Evolutionary conservation across 495 filamentous ascomycete species (phyloP).

Genomic region (Oleoguttula mirabilis): DNA sequence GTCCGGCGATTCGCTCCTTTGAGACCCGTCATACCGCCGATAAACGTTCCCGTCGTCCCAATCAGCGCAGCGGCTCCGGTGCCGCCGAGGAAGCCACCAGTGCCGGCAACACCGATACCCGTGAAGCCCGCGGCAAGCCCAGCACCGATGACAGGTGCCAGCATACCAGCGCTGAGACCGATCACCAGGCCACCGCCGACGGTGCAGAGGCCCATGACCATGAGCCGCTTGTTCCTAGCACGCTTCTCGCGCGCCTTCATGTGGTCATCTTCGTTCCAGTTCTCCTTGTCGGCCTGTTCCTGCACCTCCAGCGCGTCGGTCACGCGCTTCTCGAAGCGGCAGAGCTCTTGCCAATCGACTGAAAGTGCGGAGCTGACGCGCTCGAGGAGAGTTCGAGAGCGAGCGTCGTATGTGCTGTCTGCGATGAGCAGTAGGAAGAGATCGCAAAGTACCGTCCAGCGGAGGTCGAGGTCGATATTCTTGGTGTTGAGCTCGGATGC

Average conservation of each 20-base stretch:
- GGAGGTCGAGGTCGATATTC: conserved; percentile 88
- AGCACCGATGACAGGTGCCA: conserved; percentile 89
- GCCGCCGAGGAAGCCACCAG: conserved; percentile 77
- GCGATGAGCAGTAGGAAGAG: conserved; percentile 88
- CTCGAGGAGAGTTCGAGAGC: conserved; percentile 78
- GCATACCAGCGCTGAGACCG: conserved; percentile 79
- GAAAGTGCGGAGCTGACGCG: conserved; percentile 65
- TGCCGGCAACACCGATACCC: conserved; percentile 85
- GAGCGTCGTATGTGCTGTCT: conserved; percentile 86
- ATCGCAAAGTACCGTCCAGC: conserved; percentile 96
- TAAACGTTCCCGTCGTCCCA: conserved; percentile 76
- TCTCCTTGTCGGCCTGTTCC: conserved; percentile 80
- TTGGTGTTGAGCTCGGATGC: conserved; percentile 70
- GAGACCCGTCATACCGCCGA: conserved; percentile 72
- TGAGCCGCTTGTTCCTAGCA: conserved; percentile 66
- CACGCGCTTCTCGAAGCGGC: conserved; percentile 92
- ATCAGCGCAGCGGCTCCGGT: conserved; percentile 88
- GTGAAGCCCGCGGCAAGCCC: conserved; percentile 92
- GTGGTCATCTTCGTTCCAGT: conserved; percentile 93
- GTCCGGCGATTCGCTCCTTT: conserved; percentile 75
- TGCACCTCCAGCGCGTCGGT: conserved; percentile 98
- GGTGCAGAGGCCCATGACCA: conserved; percentile 94
- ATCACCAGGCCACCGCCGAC: conserved; percentile 94
- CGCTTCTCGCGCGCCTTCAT: conserved; percentile 77
- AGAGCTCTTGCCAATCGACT: conserved; percentile 85